These are phyloP conservation scores for Botrytis aclada DNA, from an alignment of 2,329 filamentous ascomycete species.

Conservation along the genomic window DNA sequence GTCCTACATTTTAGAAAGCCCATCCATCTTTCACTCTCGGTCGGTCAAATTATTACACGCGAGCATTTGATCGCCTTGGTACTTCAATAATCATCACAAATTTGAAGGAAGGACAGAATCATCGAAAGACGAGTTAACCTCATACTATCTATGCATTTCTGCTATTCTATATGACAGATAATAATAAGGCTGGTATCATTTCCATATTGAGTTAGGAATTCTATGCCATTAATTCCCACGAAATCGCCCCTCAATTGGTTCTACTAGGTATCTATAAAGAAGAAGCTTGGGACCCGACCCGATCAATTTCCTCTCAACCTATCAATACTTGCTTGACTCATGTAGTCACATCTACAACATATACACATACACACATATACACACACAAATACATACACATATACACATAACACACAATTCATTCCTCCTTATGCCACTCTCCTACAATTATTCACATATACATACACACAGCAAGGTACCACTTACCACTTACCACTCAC, in stretches of 20 bases:
- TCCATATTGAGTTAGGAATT: neutral
- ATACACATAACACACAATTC: neutral
- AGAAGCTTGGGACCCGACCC: neutral
- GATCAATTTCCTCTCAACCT: neutral
- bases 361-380: neutral
- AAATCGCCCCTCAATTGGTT: neutral
- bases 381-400: neutral
- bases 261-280: neutral
- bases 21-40: neutral
- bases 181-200: neutral
- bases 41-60: conserved; percentile 10
- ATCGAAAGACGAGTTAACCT: neutral
- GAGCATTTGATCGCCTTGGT: neutral
- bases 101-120: neutral
- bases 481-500: too few species aligned
- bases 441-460: neutral
- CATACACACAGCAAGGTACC: neutral
- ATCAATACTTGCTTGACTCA: neutral
- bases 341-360: neutral
- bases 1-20: neutral
- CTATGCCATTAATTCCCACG: neutral
- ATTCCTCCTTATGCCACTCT: neutral
- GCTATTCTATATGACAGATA: neutral
- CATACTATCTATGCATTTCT: too few species aligned
- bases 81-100: neutral